A percentile compares a stretch with the other conserved stretches of the same genome.
Conservation (phyloP, 1,284 basidiomycete species). For the Tremellales sp. region DNA sequence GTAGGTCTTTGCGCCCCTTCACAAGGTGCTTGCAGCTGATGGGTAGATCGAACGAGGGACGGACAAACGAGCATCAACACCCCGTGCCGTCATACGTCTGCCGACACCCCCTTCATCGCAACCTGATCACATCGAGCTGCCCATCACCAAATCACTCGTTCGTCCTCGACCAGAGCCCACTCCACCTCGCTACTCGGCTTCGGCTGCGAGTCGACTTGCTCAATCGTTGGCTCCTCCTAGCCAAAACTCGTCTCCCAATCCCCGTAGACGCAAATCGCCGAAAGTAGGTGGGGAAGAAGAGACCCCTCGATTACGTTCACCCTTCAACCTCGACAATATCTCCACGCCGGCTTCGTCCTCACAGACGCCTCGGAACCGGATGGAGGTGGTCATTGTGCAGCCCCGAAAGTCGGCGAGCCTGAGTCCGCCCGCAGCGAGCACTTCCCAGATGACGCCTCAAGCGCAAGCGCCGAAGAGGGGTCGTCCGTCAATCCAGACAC, state of each 20-base stretch:
- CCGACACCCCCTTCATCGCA: constrained; percentile 31
- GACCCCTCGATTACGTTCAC: neutral
- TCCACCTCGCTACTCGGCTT: constrained; percentile 15
- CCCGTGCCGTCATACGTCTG: constrained; percentile 7
- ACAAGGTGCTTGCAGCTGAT: too few relatives aligned
- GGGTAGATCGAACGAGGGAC: too few relatives aligned
- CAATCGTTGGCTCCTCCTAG: constrained; percentile 2
- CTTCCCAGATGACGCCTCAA: neutral
- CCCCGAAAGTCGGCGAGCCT: too few relatives aligned
- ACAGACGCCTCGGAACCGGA: constrained; percentile 3
- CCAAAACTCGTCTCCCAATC: constrained; percentile 27
- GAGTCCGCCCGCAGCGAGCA: too few relatives aligned
- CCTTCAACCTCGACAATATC: neutral
- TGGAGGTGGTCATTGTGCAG: constrained; percentile 13
- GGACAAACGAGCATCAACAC: too few relatives aligned
- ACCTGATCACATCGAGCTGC: constrained; percentile 5
- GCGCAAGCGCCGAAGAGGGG: neutral
- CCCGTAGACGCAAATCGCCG: constrained; percentile 26
- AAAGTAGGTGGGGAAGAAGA: constrained; percentile 6
- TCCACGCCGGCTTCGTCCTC: neutral
- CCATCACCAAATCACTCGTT: constrained; percentile 7
- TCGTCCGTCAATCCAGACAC: neutral
- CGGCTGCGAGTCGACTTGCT: constrained; percentile 3
- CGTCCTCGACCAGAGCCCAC: constrained; percentile 26
- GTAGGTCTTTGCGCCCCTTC: too few relatives aligned